These are phyloP conservation scores for Globisporangium rhizosaccharum DNA, from an alignment of 352 stramenopile genomes.

Conservation along the genomic window DNA sequence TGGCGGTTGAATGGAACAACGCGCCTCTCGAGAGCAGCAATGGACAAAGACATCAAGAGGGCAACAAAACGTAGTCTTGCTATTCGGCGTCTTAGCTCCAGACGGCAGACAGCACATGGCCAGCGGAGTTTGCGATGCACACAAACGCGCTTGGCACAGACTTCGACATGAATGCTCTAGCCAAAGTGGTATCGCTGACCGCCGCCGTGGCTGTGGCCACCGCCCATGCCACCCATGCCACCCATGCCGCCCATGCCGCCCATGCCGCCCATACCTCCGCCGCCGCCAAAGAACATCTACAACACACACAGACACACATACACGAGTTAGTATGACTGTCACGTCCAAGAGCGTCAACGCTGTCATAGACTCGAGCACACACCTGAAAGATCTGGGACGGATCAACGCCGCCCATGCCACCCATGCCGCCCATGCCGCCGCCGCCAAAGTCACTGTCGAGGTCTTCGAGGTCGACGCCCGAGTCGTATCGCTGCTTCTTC, in stretches of 20 bases:
- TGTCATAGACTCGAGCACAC: constrained; percentile 1
- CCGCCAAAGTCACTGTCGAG: constrained; percentile 85
- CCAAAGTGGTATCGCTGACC: constrained; percentile 81
- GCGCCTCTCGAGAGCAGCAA: too few species aligned
- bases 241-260: constrained; percentile 22
- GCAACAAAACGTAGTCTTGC: neutral
- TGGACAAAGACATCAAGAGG: too few species aligned
- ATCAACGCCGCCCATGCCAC: constrained; percentile 76
- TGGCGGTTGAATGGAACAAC: too few species aligned
- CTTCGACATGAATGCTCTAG: constrained; percentile 12
- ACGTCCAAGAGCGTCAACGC: too few species aligned
- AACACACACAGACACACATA: neutral
- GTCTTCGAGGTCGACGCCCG: constrained; percentile 91
- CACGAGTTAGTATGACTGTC: too few species aligned
- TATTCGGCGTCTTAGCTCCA: neutral
- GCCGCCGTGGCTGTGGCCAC: constrained; percentile 24
- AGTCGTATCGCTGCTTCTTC: constrained; percentile 94
- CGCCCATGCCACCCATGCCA: constrained; percentile 45
- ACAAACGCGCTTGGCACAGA: neutral
- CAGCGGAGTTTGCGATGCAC: neutral
- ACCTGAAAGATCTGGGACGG: constrained; percentile 85
- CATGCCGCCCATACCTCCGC: constrained; percentile 38
- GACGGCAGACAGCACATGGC: neutral
- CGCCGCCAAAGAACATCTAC: constrained; percentile 80
- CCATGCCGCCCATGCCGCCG: constrained; percentile 67